Conservation (phyloP, 2,329 filamentous ascomycete species). For the Aspergillus pseudoviridinutans region DNA sequence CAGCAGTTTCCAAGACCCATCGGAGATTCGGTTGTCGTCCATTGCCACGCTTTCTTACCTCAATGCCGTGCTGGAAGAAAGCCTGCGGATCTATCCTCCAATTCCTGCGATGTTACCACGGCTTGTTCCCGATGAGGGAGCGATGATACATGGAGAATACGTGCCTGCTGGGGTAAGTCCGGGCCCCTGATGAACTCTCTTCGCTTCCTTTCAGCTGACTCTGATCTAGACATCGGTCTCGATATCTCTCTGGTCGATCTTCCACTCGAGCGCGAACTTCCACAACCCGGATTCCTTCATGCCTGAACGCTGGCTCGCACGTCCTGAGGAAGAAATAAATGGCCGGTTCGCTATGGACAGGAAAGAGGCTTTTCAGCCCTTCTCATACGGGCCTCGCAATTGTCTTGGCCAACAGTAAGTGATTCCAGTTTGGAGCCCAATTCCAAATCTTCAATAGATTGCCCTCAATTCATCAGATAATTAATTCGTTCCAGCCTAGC, state of each 20-base stretch:
- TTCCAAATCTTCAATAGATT: background rate
- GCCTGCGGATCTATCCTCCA: constrained; percentile 25
- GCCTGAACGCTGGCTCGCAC: constrained; percentile 29
- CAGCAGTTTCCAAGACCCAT: constrained; percentile 10
- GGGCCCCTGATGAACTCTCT: too few relatives aligned
- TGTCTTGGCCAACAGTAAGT: constrained; percentile 21
- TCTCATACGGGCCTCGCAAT: constrained; percentile 25
- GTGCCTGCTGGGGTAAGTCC: constrained; percentile 23
- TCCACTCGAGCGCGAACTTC: constrained; percentile 14
- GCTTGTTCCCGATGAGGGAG: constrained; percentile 25
- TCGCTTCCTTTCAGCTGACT: background rate
- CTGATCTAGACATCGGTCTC: background rate
- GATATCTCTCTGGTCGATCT: constrained; percentile 4
- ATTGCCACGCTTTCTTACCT: constrained; percentile 20
- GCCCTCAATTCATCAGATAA: background rate
- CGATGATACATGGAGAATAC: constrained; percentile 21
- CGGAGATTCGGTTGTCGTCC: constrained; percentile 15
- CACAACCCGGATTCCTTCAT: constrained; percentile 19
- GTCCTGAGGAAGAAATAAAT: background rate
- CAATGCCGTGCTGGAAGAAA: constrained; percentile 24
- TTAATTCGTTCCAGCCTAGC: constrained; percentile 19
- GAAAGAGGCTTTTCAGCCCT: constrained; percentile 27
- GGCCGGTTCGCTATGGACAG: constrained; percentile 27
- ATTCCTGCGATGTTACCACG: constrained; percentile 29
- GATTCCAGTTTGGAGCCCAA: too few relatives aligned